Evolutionary conservation across 768 basidiomycete genomes (phyloP), one percentile per base, ranked within the genome.

Genomic region (Tylopilus plumbeoviolaceoides): DNA sequence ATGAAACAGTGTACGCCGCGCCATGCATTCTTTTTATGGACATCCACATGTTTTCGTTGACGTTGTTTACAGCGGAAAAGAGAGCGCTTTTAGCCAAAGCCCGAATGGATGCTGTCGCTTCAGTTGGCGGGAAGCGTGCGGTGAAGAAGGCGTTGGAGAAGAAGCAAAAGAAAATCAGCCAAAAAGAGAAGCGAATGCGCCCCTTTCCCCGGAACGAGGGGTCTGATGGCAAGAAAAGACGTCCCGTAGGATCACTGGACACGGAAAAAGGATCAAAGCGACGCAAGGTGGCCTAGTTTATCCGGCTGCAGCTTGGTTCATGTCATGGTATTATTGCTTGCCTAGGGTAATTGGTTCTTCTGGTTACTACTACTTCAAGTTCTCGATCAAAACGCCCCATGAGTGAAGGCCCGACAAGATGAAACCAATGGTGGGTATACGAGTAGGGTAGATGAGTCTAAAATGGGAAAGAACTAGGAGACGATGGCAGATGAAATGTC

Each of bases 131-230:
- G 8, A 83, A 81, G 58, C 72, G 77, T 4, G 91, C 91, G 1
- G 89, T 95, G 48, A 90, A 87, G 65, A 93, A 87, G 70, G 90
- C 83, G 6, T 83, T 95, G 27, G 90, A 90, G 61, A 95, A 89
- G 78, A 93, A 84, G 68, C 84, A 89, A 70, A 90, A 82, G 69
- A 95, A 94, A 75, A 73, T 86, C 18, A 78, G 79, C 47, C 90
- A 92, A 69, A 93, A 89, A 69, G 94, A 95, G 75, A 95, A 95
- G 72, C 87, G 82, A 62, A 84, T 79, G 51, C 75, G 91, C 48
- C 94, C 94, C 12, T 86, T 84, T 65, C 64, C 75, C 28, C 62
- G 61, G 49, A 59, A 40, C 23, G 59, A 55, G 55, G 60, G 49
- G 10, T 27, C 55, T 28, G 17, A 49, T 43, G 52, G 50, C 43